phyloP scores from a whole-genome alignment of 1,139 yeast species.

The Nematodospora anomalae region DNA sequence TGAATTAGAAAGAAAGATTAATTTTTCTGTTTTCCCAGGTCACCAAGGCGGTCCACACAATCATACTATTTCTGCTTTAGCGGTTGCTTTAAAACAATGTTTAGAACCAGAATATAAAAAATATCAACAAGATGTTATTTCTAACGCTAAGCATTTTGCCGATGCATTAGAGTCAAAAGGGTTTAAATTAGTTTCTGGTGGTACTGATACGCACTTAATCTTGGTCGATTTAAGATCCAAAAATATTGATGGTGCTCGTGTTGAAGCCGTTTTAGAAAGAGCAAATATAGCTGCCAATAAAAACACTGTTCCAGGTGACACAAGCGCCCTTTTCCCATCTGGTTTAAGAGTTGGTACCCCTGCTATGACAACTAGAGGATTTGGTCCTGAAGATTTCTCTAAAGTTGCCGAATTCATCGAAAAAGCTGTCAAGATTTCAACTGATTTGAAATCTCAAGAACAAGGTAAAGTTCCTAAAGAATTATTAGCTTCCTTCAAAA shows the following conservation, averaged over 20 bases:
- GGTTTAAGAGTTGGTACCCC: conserved; percentile 98
- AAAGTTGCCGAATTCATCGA: conserved; percentile 78
- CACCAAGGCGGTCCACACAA: conserved; percentile 99
- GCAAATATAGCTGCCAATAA: conserved; percentile 93
- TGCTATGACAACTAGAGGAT: conserved; percentile 97
- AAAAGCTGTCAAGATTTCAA: conserved; percentile 69
- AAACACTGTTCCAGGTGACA: conserved; percentile 95
- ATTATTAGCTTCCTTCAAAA: conserved; percentile 62
- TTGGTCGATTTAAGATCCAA: conserved; percentile 81
- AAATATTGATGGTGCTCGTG: conserved; percentile 93
- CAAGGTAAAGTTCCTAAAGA: conserved; percentile 62
- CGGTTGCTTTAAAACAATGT: conserved; percentile 93
- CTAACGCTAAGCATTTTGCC: conserved; percentile 79
- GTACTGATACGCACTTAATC: conserved; percentile 93
- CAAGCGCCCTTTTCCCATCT: conserved; percentile 91
- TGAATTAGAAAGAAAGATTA: conserved; percentile 86
- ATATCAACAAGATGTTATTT: conserved; percentile 80
- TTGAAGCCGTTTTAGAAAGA: conserved; percentile 86
- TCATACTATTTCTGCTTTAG: conserved; percentile 93
- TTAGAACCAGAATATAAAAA: conserved; percentile 79
- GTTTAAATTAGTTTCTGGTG: conserved; percentile 81
- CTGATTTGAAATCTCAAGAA: conserved; percentile 59
- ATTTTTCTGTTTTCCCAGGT: conserved; percentile 97
- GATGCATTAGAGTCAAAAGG: conserved; percentile 64
- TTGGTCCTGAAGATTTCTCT: conserved; percentile 73